These are phyloP conservation scores for Geosmithia putterillii DNA, from an alignment of 2,329 filamentous ascomycete genomes.

Conservation along the genomic window DNA sequence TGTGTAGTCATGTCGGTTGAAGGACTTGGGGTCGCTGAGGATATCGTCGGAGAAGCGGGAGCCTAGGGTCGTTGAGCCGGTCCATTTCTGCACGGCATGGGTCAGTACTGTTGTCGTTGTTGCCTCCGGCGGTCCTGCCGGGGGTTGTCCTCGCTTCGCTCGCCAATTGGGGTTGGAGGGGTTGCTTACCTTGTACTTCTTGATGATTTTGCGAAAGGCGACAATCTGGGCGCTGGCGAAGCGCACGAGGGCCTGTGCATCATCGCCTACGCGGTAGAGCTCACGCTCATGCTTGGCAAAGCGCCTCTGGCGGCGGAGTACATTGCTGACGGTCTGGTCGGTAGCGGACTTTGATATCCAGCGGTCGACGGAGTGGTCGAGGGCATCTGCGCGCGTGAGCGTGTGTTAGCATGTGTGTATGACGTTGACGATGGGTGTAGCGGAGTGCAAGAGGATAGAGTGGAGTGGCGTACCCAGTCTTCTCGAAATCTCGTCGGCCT, in stretches of 20 bases:
- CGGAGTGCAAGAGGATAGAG: neutral
- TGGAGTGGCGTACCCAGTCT: slow-evolving; percentile 43
- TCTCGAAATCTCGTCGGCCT: slow-evolving; percentile 63
- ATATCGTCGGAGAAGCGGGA: slow-evolving; percentile 56
- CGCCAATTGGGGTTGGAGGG: neutral
- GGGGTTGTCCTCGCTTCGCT: too few relatives aligned
- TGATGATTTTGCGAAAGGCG: slow-evolving; percentile 72
- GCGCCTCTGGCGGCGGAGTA: slow-evolving; percentile 33
- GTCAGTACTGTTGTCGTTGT: too few relatives aligned
- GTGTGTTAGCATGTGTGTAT: neutral
- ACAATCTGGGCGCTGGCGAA: slow-evolving; percentile 64
- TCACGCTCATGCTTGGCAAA: slow-evolving; percentile 42
- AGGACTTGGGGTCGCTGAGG: slow-evolving; percentile 55
- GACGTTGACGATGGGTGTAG: neutral
- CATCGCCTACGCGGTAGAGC: slow-evolving; percentile 50
- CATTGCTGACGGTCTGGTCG: slow-evolving; percentile 10
- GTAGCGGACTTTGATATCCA: slow-evolving; percentile 30
- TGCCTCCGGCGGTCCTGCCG: too few relatives aligned
- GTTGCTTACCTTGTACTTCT: slow-evolving; percentile 61
- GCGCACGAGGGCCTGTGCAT: slow-evolving; percentile 56
- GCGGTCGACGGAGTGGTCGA: slow-evolving; percentile 33
- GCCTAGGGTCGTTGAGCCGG: slow-evolving; percentile 53
- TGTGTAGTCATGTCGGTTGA: slow-evolving; percentile 54
- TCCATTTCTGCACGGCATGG: slow-evolving; percentile 57
- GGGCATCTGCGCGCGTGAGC: slow-evolving; percentile 24